Conservation (phyloP, 192 early-diverging fungal species). For the Blastocladiella britannica region DNA sequence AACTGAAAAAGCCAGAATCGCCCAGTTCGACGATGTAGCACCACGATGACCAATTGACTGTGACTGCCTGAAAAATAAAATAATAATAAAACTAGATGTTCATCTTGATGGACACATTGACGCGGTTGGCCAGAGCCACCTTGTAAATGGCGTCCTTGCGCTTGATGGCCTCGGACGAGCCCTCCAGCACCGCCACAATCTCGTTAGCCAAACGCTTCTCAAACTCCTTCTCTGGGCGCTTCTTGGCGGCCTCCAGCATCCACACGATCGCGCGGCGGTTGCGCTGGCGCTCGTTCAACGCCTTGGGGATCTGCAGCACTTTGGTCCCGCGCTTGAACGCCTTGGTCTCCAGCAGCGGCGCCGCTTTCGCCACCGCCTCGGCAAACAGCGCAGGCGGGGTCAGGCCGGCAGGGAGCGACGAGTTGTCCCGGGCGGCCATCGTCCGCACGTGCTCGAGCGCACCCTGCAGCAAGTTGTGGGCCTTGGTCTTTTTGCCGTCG, state of each 20-base stretch:
- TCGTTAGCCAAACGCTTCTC: conserved; percentile 53
- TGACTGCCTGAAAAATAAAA: too few relatives aligned
- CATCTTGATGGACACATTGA: conserved; percentile 31
- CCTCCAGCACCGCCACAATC: conserved; percentile 58
- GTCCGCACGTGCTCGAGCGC: conserved; percentile 45
- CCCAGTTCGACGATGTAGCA: too few relatives aligned
- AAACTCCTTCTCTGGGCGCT: conserved; percentile 38
- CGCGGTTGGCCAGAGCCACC: conserved; percentile 57
- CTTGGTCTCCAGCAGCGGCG: conserved; percentile 54
- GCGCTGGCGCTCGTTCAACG: conserved; percentile 58
- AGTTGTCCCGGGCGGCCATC: conserved; percentile 20
- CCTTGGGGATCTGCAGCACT: conserved; percentile 50
- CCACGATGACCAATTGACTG: too few relatives aligned
- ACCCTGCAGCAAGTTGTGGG: conserved; percentile 39
- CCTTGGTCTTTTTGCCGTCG: conserved; percentile 69
- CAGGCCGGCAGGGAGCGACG: conserved; percentile 1
- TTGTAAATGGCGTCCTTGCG: conserved; percentile 65
- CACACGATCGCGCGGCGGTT: conserved; percentile 59
- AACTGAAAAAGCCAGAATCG: too few relatives aligned
- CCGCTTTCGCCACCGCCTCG: conserved; percentile 46
- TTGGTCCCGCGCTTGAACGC: conserved; percentile 59
- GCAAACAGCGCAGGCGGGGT: conserved; percentile 46
- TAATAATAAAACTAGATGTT: too few relatives aligned
- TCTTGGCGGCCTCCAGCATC: conserved; percentile 55
- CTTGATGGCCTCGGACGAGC: conserved; percentile 38